These are phyloP conservation scores for Ananas comosus DNA, from an alignment of 176 grass and related monocot species.

Conservation along the genomic window DNA sequence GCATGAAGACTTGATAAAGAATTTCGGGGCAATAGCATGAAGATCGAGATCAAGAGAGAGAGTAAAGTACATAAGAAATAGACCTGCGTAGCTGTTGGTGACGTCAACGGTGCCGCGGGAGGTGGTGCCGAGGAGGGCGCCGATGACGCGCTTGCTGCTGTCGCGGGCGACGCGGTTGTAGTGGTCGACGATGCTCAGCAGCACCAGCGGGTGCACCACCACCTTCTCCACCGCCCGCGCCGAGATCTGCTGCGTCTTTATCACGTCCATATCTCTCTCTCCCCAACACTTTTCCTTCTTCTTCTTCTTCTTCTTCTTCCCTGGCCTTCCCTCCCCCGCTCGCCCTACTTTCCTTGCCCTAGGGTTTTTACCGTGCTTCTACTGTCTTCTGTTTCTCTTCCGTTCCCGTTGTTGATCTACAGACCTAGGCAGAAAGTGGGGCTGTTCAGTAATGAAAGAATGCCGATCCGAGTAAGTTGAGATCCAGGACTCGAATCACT, in stretches of 20 bases:
- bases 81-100: constrained; percentile 97
- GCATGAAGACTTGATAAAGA: too few species aligned
- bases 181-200: constrained; percentile 98
- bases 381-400: too few species aligned
- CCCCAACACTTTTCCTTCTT: neutral
- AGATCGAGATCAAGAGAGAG: neutral
- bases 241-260: constrained; percentile 85
- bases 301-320: neutral
- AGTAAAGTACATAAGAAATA: neutral
- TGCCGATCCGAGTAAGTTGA: too few species aligned
- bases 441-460: too few species aligned
- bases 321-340: neutral
- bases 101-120: constrained; percentile 73
- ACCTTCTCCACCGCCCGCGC: constrained; percentile 71
- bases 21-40: neutral
- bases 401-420: too few species aligned
- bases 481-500: too few species aligned
- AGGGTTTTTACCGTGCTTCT: too few species aligned
- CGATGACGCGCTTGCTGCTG: constrained; percentile 81
- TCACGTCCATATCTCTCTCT: constrained; percentile 60
- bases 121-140: constrained; percentile 78
- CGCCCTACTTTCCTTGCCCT: too few species aligned
- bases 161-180: constrained; percentile 97
- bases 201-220: constrained; percentile 85
- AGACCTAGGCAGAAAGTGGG: too few species aligned